phyloP scores from a whole-genome alignment of 78 protist species.

The Dictyostelium brefeldianum region DNA sequence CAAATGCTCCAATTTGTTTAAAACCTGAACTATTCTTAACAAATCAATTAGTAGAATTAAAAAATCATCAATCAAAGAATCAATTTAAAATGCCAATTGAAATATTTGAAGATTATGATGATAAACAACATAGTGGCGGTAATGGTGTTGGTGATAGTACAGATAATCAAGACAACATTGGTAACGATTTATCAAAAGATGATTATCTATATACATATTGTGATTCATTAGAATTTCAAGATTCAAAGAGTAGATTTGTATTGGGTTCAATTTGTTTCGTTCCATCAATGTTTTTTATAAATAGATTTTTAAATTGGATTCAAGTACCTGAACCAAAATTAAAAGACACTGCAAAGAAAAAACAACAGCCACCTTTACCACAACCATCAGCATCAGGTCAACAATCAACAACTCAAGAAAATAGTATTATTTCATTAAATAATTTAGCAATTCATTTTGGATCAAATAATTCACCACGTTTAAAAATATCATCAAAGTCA shows the following conservation, averaged over 20 bases:
- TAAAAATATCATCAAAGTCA: background rate
- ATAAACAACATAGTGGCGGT: background rate
- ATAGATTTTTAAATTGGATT: slow-evolving; percentile 29
- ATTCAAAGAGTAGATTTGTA: background rate
- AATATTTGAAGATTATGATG: slow-evolving; percentile 27
- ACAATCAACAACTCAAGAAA: background rate
- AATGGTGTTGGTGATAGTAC: background rate
- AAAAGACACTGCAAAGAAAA: background rate
- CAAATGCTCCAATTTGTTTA: background rate
- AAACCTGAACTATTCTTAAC: slow-evolving; percentile 28
- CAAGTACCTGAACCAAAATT: background rate
- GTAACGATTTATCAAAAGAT: background rate
- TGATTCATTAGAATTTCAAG: slow-evolving; percentile 22
- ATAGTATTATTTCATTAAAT: slow-evolving; percentile 21
- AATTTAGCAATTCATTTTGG: slow-evolving; percentile 26
- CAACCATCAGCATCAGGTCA: background rate
- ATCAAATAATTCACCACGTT: background rate
- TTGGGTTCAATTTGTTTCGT: slow-evolving; percentile 28
- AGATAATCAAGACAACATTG: background rate
- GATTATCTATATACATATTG: slow-evolving; percentile 27
- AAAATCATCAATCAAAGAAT: slow-evolving; percentile 20
- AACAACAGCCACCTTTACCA: background rate
- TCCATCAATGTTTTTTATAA: slow-evolving; percentile 32
- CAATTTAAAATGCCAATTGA: slow-evolving; percentile 24
- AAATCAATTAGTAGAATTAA: slow-evolving; percentile 17